phyloP scores from a whole-genome alignment of 129 eudicot genomes.

The Chrysanthemum seticuspe region DNA sequence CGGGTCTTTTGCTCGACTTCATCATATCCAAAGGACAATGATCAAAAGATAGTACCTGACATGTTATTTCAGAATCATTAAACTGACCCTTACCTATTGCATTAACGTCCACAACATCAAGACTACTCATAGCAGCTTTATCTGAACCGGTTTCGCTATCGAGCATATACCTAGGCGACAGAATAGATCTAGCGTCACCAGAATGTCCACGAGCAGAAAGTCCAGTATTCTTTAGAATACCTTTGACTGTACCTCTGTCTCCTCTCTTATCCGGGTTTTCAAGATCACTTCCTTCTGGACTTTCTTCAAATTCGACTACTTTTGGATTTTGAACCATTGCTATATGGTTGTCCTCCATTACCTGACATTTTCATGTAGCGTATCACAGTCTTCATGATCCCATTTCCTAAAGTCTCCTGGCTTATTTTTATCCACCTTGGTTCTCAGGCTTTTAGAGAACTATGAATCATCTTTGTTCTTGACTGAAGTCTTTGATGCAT shows the following conservation, averaged over 20 bases:
- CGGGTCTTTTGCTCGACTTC: too few species aligned
- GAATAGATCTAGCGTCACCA: constrained; percentile 33
- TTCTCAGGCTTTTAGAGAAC: constrained; percentile 44
- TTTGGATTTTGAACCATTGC: constrained; percentile 25
- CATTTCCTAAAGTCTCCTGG: constrained; percentile 16
- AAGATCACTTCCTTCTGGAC: constrained; percentile 41
- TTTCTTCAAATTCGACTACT: constrained; percentile 35
- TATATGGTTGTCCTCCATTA: constrained; percentile 41
- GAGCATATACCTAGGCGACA: constrained; percentile 32
- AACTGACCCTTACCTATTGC: constrained; percentile 2
- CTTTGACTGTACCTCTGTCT: constrained; percentile 53
- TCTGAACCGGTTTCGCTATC: constrained; percentile 22
- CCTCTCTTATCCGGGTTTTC: constrained; percentile 42
- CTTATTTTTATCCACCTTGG: constrained; percentile 32
- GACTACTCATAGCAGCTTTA: not conserved
- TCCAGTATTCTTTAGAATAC: constrained; percentile 60
- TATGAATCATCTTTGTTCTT: constrained; percentile 44
- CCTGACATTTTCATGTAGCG: constrained; percentile 47
- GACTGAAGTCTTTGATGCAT: constrained; percentile 31
- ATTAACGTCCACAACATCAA: not conserved
- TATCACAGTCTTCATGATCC: constrained; percentile 29
- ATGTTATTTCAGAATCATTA: constrained; percentile 9
- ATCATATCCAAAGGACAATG: too few species aligned
- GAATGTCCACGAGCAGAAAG: constrained; percentile 64
- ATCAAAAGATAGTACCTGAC: not conserved